Conservation (phyloP, 306 rosid species). For the Quercus ilex region DNA sequence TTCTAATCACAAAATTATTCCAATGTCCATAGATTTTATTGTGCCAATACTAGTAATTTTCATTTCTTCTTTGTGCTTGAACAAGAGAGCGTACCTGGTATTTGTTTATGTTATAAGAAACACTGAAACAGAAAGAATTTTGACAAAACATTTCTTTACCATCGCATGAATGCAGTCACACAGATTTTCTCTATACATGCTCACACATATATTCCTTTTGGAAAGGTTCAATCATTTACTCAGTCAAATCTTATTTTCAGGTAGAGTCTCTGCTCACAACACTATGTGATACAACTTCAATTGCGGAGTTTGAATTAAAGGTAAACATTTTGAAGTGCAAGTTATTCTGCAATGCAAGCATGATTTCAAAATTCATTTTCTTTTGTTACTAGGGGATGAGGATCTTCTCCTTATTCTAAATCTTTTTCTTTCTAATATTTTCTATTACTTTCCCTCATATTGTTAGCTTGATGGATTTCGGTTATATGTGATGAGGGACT, state of each 20-base stretch:
- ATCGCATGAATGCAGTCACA: neutral
- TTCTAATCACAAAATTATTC: neutral
- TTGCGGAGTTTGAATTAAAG: conserved; percentile 66
- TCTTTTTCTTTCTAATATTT: conserved; percentile 16
- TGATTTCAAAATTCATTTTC: neutral
- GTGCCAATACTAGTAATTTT: neutral
- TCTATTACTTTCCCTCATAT: conserved; percentile 10
- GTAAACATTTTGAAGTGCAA: conserved; percentile 44
- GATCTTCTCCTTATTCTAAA: neutral
- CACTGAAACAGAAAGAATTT: neutral
- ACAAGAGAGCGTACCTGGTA: neutral
- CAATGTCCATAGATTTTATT: neutral
- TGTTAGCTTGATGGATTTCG: conserved; percentile 71
- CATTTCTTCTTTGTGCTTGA: neutral
- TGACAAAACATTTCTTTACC: neutral
- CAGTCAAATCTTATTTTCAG: conserved; percentile 42
- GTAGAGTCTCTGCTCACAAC: conserved; percentile 62
- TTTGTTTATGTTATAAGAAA: neutral
- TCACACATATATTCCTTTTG: conserved; percentile 4
- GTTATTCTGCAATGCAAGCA: conserved; percentile 1
- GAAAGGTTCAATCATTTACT: conserved; percentile 7
- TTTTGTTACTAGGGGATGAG: conserved; percentile 8
- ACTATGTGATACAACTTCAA: conserved; percentile 68
- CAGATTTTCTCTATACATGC: neutral
- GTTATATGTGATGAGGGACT: conserved; percentile 54